Evolutionary conservation across 2,329 filamentous ascomycete genomes (phyloP), one percentile per base, ranked within the genome.

Genomic region (Exophiala lecanii-corni): DNA sequence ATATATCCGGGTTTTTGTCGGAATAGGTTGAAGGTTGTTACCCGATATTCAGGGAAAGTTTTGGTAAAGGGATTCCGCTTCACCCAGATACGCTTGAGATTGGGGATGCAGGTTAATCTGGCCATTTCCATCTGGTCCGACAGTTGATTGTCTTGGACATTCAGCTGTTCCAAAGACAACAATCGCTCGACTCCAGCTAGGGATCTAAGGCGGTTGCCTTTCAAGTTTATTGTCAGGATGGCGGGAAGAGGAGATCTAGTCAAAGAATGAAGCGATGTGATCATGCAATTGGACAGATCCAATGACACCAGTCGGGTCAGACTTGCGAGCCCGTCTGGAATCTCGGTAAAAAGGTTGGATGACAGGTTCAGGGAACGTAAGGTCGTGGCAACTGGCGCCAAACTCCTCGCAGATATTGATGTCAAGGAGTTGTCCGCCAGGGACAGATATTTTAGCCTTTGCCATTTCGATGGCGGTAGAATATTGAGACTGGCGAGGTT

Each of bases 271-370:
- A 98, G 73, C 12, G 89, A 92, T 56, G 91, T 86, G 51, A 98
- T 97, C 89, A 97, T 96, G 73, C 91, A 97, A 58, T 94, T 86
- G 3, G 91, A 94, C 18, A 98, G 74, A 58, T 98, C 97, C 41
- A 98, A 71, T 17, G 92, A 89, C 52, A 89, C 82, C n/a, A 98
- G 76, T 19, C 88, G 84, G 15, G 88, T 89, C 45, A 98, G 72
- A 7, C 80, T 86, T 9, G 89, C 84, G 44, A 98, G 70, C 57
- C 86, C 92, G 62, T 97, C 92, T 1, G 92, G 92, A 41, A 97
- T 84, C 62, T 96, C 86, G n/a, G 81, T 82, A 63, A 98, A 94
- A 21, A 95, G 79, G 59, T 98, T 98, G 38, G 81, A 82, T 1
- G 92, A 97, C 35, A 98, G 71, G 62, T 98, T 92, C 41, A 98